Evolutionary conservation across 2,329 filamentous ascomycete species (phyloP).

Genomic region (Pseudogymnoascus sp.): DNA sequence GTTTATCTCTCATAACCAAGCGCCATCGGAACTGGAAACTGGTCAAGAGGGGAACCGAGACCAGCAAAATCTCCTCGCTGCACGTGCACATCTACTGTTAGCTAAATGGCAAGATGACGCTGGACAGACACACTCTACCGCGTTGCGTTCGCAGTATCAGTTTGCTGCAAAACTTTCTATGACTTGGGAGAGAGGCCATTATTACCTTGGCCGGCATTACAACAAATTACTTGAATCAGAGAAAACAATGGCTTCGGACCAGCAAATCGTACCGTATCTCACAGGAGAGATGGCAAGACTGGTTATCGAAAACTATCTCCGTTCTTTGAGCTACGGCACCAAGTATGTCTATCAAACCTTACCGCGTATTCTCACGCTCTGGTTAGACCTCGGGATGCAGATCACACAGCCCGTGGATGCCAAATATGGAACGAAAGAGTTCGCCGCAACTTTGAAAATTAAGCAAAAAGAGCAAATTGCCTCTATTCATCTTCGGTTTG

Average conservation of each 20-base stretch:
- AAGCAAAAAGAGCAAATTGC: constrained; percentile 60
- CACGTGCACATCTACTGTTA: constrained; percentile 76
- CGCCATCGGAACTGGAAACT: background rate
- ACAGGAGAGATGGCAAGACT: constrained; percentile 80
- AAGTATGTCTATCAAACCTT: constrained; percentile 96
- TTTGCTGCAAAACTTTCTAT: constrained; percentile 64
- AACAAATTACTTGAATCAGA: constrained; percentile 92
- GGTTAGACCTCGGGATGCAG: constrained; percentile 83
- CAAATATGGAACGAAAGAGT: constrained; percentile 40
- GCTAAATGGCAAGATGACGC: constrained; percentile 95
- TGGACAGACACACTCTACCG: constrained; percentile 82
- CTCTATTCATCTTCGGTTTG: constrained; percentile 65
- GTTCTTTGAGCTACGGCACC: constrained; percentile 79
- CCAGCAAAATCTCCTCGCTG: constrained; percentile 58
- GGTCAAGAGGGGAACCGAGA: constrained; percentile 15
- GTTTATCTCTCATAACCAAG: constrained; percentile 47
- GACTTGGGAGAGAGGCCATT: constrained; percentile 94
- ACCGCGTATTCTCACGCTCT: constrained; percentile 84
- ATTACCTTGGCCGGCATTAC: constrained; percentile 94
- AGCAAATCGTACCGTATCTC: constrained; percentile 70
- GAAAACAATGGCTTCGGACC: constrained; percentile 66
- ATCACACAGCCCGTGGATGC: constrained; percentile 54
- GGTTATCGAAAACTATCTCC: constrained; percentile 88
- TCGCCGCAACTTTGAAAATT: constrained; percentile 46
- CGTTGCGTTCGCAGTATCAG: constrained; percentile 76